Base-by-base conservation (phyloP, 305 asterid species). In the Solanum hybrid region DNA sequence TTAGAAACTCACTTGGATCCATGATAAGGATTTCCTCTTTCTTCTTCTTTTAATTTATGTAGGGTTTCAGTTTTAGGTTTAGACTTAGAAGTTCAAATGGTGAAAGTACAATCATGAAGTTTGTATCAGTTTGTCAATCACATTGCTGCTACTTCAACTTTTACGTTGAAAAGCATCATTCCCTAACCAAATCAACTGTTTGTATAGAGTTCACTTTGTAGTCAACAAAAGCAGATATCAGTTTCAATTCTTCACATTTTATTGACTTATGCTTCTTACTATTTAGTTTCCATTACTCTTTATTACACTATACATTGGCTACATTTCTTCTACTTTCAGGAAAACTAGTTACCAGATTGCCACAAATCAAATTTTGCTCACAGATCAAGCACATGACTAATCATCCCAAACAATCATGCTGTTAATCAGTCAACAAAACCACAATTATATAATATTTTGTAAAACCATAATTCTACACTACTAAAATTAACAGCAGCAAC, bases 341-440 rank as follows among this genome's bases (percentile, higher is more conserved):
- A 24, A 31, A 17, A 79, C 36, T 81, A 39, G 36, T 39, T 26
- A 39, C 29, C 20, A 81, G 32, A 14, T 7, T 39, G 11, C 9
- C 87, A 39, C 36, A 78, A 79, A 89, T 88, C 91, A 89, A 91
- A 51, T 9, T 32, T 87, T 87, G 85, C 88, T 88, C 57, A 90
- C 57, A 76, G 24, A 31, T 14, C 3, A 36, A 32, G 22, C 86
- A 14, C 86, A 86, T 33, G 82, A 20, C 75, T 78, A 80, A 39
- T 90, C 22, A 89, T 45, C 91, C 90, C 81, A 85, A 91, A 87
- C n/a, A 29, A 73, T 81, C 37, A 79, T 70, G 78, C 24, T 86
- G 87, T 33, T 81, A 73, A 93, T 70, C 72, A 89, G 34, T 76
- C 89, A 90, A 79, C 88, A 70, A 88, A 29, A 39, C 68, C 45